Conservation (phyloP, 768 basidiomycete species). For the Suillus subalutaceus region DNA sequence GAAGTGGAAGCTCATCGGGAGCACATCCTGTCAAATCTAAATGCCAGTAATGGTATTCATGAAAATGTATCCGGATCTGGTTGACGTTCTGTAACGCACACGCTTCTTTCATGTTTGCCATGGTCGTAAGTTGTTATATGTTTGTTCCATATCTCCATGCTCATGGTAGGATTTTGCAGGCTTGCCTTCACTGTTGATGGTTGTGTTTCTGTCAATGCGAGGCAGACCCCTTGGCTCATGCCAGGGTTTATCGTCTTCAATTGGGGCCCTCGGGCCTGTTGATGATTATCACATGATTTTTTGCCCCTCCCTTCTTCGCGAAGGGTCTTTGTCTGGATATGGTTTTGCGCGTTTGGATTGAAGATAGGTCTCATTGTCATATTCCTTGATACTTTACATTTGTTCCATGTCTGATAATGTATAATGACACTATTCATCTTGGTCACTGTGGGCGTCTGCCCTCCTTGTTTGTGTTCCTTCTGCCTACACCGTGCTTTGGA, state of each 20-base stretch:
- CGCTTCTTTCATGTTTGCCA: too few relatives aligned
- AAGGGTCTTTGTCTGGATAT: constrained; percentile 20
- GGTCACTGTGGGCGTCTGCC: too few relatives aligned
- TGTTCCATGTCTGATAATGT: neutral
- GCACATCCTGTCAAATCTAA: neutral
- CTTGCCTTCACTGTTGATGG: neutral
- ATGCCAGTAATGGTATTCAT: neutral
- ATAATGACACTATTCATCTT: neutral
- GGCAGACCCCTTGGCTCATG: neutral
- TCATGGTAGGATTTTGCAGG: neutral
- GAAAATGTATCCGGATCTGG: neutral
- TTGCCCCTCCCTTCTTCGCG: constrained; percentile 37
- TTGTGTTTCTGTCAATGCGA: neutral
- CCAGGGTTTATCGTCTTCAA: constrained; percentile 4
- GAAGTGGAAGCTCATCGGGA: neutral
- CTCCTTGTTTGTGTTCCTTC: too few relatives aligned
- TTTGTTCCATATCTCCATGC: neutral
- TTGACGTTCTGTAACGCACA: neutral
- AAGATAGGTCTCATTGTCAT: neutral
- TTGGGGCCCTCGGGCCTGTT: constrained; percentile 7
- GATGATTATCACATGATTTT: too few relatives aligned
- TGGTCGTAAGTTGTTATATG: neutral
- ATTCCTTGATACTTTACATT: neutral
- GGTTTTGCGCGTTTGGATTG: neutral
- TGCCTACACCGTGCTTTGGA: too few relatives aligned